phyloP scores from a whole-genome alignment of 2,329 filamentous ascomycete genomes.

The Apiospora koreana region DNA sequence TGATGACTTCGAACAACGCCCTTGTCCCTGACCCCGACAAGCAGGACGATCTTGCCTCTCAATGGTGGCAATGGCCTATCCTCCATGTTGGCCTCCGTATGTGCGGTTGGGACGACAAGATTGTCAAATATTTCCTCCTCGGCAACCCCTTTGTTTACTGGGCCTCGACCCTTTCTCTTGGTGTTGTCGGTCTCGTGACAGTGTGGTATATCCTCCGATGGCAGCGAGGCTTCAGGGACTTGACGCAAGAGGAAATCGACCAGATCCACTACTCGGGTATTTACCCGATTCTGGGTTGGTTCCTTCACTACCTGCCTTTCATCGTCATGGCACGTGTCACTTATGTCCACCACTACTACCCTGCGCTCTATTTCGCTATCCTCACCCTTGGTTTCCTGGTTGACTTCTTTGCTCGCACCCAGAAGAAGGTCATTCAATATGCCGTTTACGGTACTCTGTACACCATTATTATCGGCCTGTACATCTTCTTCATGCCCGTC shows the following conservation, averaged over 20 bases:
- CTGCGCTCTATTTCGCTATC: constrained; percentile 96
- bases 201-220: constrained; percentile 88
- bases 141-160: constrained; percentile 97
- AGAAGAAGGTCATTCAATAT: constrained; percentile 65
- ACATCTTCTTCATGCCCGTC: constrained; percentile 88
- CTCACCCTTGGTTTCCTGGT: constrained; percentile 83
- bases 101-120: constrained; percentile 96
- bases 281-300: constrained; percentile 92
- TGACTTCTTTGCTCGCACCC: constrained; percentile 76
- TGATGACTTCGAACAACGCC: constrained; percentile 99
- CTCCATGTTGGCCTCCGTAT: constrained; percentile 94
- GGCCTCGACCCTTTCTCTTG: constrained; percentile 82
- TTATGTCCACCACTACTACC: constrained; percentile 99
- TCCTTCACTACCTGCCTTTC: constrained; percentile 94
- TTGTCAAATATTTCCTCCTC: constrained; percentile 97
- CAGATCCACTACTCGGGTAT: constrained; percentile 92
- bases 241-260: constrained; percentile 79
- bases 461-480: constrained; percentile 73
- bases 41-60: constrained; percentile 94
- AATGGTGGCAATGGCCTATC: constrained; percentile 98
- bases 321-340: constrained; percentile 98
- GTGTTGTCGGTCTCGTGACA: constrained; percentile 70
- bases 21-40: constrained; percentile 97
- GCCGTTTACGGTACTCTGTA: constrained; percentile 76
- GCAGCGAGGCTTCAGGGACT: constrained; percentile 91